Evolutionary conservation across 306 rosid species (phyloP).

Genomic region (Cicer judaicum): DNA sequence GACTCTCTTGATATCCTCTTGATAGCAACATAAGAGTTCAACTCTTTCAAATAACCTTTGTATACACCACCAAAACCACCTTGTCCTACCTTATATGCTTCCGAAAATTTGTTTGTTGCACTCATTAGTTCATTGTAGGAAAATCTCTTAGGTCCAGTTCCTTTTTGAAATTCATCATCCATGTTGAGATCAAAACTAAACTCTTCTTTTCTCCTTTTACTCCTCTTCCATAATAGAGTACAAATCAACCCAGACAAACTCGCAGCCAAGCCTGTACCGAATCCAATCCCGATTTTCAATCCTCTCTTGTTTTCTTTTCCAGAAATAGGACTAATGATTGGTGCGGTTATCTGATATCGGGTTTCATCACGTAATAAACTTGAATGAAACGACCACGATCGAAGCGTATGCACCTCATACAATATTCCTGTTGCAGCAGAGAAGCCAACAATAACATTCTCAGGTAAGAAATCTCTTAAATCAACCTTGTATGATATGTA

Average conservation of each 20-base stretch:
- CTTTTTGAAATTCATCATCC: conserved; percentile 50
- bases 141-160: conserved; percentile 50
- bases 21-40: conserved; percentile 44
- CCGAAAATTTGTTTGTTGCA: conserved; percentile 51
- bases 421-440: conserved; percentile 49
- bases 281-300: conserved; percentile 41
- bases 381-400: conserved; percentile 50
- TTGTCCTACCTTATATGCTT: conserved; percentile 51
- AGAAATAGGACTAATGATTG: neutral
- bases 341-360: neutral
- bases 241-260: conserved; percentile 1
- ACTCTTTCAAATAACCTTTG: conserved; percentile 46
- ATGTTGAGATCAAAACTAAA: conserved; percentile 31
- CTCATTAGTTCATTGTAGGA: conserved; percentile 37
- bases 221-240: conserved; percentile 32
- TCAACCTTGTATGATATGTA: conserved; percentile 35
- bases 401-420: conserved; percentile 41
- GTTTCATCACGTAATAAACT: conserved; percentile 10
- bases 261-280: conserved; percentile 18
- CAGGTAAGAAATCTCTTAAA: conserved; percentile 46
- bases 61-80: conserved; percentile 54
- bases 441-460: conserved; percentile 50
- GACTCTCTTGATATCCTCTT: conserved; percentile 53
- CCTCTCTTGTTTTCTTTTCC: neutral
- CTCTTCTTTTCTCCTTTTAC: conserved; percentile 26